Evolutionary conservation across 2,329 filamentous ascomycete genomes (phyloP), one percentile per base, ranked within the genome.

Genomic region (Aspergillus candidus): DNA sequence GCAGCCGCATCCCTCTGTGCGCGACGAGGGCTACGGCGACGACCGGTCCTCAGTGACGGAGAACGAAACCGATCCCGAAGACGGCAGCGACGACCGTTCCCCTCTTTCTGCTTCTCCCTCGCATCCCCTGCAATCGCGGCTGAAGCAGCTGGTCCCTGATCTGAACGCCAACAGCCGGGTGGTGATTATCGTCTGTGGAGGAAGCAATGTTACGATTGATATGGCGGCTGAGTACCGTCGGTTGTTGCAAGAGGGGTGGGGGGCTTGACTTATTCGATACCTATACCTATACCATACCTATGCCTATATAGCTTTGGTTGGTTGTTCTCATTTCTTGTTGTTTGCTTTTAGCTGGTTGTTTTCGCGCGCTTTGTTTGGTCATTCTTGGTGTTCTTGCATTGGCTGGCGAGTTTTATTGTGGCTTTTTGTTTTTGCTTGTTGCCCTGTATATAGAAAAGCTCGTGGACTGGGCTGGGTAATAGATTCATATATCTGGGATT

Each of bases 181-280:
- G 5, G 88, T 96, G 2, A 72, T 96, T 41, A 75, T 94, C 17
- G 81, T 96, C 6, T 97, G 91, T 59, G 91, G 91, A 35, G 86
- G 86, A 4, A 82, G 77, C 15, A 81, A 81, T 60, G 77, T 87
- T 31, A 80, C 77, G 2, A 62, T 84, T 47, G 75, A 78, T 31
- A 75, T 82, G 58, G 67, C 88, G 41, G 70, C 73, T 41, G 72
- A 69, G 44, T 88, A 83, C 62, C 70, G 72, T 50, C 67, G 73
- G 52, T 60, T 62, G 50, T 61, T 73, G 51, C 58, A 61, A 18
- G 59, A 65, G 32, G 68, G 67, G 13, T 71, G 68, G 68, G 59
- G 47, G 18, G 13, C 15, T 6, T 39, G 17, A 40, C 29, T 59
- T 43, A 53, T 38, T 34, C 7, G 22, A n/a, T n/a, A n/a, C n/a